Conservation (phyloP, 2,329 filamentous ascomycete genomes). For the Aaosphaeria pasadenensis region DNA sequence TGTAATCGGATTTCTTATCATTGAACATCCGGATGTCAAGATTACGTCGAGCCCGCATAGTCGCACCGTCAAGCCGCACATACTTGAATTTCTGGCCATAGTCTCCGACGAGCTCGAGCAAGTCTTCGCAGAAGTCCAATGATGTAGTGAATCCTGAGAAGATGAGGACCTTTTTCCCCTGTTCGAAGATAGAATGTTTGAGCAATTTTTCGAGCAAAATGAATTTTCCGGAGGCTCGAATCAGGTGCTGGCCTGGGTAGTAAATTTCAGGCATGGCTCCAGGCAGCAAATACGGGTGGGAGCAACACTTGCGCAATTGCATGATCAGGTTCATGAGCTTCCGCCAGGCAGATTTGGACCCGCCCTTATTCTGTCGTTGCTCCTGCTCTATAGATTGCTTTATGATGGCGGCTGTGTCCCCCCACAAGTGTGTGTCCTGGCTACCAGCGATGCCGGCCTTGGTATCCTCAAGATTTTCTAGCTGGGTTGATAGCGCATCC, state of each 20-base stretch:
- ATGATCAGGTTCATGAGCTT: slow-evolving; percentile 55
- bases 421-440: slow-evolving; percentile 32
- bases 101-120: slow-evolving; percentile 45
- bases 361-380: slow-evolving; percentile 17
- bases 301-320: slow-evolving; percentile 56
- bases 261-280: slow-evolving; percentile 47
- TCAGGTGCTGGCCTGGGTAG: slow-evolving; percentile 46
- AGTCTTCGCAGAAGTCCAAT: slow-evolving; percentile 52
- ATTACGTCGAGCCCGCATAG: slow-evolving; percentile 49
- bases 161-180: slow-evolving; percentile 55
- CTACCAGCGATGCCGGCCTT: slow-evolving; percentile 11
- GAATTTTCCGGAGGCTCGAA: slow-evolving; percentile 55
- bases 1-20: slow-evolving; percentile 43
- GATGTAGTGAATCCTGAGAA: slow-evolving; percentile 55
- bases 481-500: slow-evolving; percentile 15
- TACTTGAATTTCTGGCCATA: slow-evolving; percentile 43
- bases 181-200: slow-evolving; percentile 47
- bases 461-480: slow-evolving; percentile 23
- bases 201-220: slow-evolving; percentile 53
- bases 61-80: slow-evolving; percentile 51
- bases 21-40: slow-evolving; percentile 55
- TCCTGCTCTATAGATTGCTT: slow-evolving; percentile 68
- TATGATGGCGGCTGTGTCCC: slow-evolving; percentile 90
- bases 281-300: slow-evolving; percentile 53
- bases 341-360: slow-evolving; percentile 41